phyloP scores from a whole-genome alignment of 768 basidiomycete species.

The Boletellus ananiceps region DNA sequence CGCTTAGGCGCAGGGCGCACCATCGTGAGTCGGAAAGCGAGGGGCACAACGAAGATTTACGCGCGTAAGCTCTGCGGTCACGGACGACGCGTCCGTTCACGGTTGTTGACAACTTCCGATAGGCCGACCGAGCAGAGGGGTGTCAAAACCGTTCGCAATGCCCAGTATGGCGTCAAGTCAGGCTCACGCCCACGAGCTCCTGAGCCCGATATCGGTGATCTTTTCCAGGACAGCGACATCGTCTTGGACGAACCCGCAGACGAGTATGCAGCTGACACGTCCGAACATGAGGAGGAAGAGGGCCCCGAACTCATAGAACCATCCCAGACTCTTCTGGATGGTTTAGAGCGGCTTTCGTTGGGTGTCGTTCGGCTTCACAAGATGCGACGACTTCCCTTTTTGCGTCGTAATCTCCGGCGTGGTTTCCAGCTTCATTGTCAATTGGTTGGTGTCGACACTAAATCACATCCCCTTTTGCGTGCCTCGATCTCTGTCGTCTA shows the following conservation, averaged over 20 bases:
- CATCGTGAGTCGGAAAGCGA: not conserved
- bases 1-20: not conserved
- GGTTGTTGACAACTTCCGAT: slow-evolving; percentile 3
- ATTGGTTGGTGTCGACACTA: slow-evolving; percentile 32
- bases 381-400: slow-evolving; percentile 48
- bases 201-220: not conserved
- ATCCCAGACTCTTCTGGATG: slow-evolving; percentile 32
- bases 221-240: slow-evolving; percentile 4
- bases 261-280: not conserved
- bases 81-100: not conserved
- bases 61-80: slow-evolving; percentile 5
- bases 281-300: slow-evolving; percentile 13
- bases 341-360: slow-evolving; percentile 32
- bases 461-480: slow-evolving; percentile 16
- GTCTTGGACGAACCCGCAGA: not conserved
- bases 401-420: slow-evolving; percentile 45
- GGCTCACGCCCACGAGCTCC: not conserved
- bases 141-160: slow-evolving; percentile 15
- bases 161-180: slow-evolving; percentile 16
- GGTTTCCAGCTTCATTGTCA: slow-evolving; percentile 47
- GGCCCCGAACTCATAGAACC: slow-evolving; percentile 18
- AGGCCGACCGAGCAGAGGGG: slow-evolving; percentile 7
- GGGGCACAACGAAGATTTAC: slow-evolving; percentile 1
- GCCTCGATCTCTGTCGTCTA: slow-evolving; percentile 25
- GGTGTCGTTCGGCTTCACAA: slow-evolving; percentile 35